phyloP scores from a whole-genome alignment of 441 rosid genomes.

The Erodium texanum region DNA sequence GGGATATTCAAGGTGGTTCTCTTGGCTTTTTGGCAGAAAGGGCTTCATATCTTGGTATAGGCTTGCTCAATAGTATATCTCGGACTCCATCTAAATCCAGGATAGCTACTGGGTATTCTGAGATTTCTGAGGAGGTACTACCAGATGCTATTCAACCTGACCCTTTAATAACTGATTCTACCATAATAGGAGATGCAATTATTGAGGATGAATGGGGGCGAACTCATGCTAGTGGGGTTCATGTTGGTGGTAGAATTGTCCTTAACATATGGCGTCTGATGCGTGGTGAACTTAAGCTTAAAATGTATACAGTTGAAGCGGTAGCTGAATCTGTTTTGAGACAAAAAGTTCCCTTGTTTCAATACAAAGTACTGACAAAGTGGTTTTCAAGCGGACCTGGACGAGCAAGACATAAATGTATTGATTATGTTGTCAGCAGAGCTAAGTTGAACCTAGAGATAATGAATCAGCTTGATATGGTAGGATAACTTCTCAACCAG shows the following conservation, averaged over 20 bases:
- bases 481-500: conserved; percentile 20
- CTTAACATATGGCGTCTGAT: conserved; percentile 87
- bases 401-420: conserved; percentile 74
- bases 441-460: conserved; percentile 76
- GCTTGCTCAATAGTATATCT: conserved; percentile 68
- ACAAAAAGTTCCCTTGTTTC: conserved; percentile 71
- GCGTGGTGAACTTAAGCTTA: conserved; percentile 86
- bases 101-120: conserved; percentile 24
- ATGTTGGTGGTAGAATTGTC: conserved; percentile 91
- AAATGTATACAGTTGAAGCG: conserved; percentile 78
- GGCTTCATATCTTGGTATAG: conserved; percentile 85
- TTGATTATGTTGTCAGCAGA: conserved; percentile 63
- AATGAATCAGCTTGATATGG: conserved; percentile 88
- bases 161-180: conserved; percentile 36
- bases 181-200: conserved; percentile 40
- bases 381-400: conserved; percentile 85
- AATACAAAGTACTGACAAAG: conserved; percentile 47
- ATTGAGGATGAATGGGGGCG: conserved; percentile 97
- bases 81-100: conserved; percentile 51
- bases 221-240: conserved; percentile 96
- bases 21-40: conserved; percentile 96
- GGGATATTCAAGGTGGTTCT: conserved; percentile 96
- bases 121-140: conserved; percentile 30
- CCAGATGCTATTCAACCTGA: conserved; percentile 31
- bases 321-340: conserved; percentile 80